Base-by-base conservation (phyloP, 176 grass and related monocot genomes). In the Urochloa ruziziensis region DNA sequence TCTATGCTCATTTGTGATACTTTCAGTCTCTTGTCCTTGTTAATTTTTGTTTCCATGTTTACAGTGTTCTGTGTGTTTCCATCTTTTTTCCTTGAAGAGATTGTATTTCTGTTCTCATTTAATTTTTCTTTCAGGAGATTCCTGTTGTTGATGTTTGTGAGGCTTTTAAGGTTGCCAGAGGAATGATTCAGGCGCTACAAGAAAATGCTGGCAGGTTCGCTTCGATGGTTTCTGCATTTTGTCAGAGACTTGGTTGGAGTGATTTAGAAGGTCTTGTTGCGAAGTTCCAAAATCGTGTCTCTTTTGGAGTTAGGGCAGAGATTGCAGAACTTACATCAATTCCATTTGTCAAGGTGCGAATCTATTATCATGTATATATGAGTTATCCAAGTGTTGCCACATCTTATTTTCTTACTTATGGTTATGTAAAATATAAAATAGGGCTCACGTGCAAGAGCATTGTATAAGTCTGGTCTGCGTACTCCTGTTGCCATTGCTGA, bases 161-260 rank as follows among this genome's bases (percentile, higher is more conserved):
- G 66, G 80, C 91, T 80, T 98, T 95, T 74, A 98, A 93, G 88
- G 95, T 95, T 73, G 95, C 95, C 32, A 91, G 95, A 88, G 95
- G 92, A 64, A 95, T 92, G 89, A 93, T 95, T 80, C 95, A 98
- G 82, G 64, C 82, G 18, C 88, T 98, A 70, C 95, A 98, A 82
- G 95, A 98, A 89, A 98, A 95, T 88, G 95, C 95, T 84, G 95
- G 95, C 75, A 94, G 95, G 74, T 98, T 98, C 86, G 89, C 95
- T 70, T 90, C 88, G 86, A 98, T 98, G 95, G 92, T 98, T 74
- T 98, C 95, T 79, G 84, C 89, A 52, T 98, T 98, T 81, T 98
- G 92, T 83, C 91, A 98, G 71, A 94, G 95, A 72, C 88, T 98
- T 88, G 95, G 95, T 27, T 98, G 95, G 95, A 79, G 91, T 80